Evolutionary conservation across 2,329 filamentous ascomycete species (phyloP).

Genomic region (Xylariaceae sp.): DNA sequence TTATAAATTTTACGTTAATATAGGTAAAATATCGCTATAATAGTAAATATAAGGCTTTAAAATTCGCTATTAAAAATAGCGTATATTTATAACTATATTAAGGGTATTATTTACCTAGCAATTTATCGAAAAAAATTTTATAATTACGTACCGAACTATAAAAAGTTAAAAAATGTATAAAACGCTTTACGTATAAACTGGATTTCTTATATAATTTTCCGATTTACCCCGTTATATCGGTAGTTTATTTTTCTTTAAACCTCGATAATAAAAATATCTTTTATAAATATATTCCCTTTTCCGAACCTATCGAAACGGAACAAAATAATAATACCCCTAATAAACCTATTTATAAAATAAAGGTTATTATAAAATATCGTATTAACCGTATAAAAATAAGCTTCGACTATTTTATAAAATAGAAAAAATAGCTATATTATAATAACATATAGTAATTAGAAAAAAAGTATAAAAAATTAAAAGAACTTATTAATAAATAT

Average conservation of each 20-base stretch:
- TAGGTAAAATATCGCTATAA: background rate
- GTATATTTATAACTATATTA: too few species aligned
- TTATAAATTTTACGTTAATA: slow-evolving; percentile 1
- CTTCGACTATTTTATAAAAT: background rate
- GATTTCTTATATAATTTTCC: too few species aligned
- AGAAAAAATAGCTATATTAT: background rate
- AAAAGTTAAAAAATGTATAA: background rate
- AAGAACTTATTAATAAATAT: background rate
- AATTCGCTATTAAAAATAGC: slow-evolving; percentile 2
- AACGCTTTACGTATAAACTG: background rate
- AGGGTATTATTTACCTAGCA: background rate
- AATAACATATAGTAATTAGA: background rate
- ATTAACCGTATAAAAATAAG: background rate
- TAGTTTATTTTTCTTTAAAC: too few species aligned
- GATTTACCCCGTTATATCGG: too few species aligned
- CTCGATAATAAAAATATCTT: too few species aligned
- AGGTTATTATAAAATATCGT: slow-evolving; percentile 3
- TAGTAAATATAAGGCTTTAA: background rate
- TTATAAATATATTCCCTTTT: too few species aligned
- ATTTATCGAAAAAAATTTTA: background rate
- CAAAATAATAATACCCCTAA: background rate
- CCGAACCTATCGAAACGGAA: too few species aligned
- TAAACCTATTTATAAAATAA: background rate
- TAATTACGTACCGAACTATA: slow-evolving; percentile 2
- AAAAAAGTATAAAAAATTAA: background rate